These are phyloP conservation scores for Xylaria sp. DNA, from an alignment of 2,329 filamentous ascomycete genomes.

Conservation along the genomic window DNA sequence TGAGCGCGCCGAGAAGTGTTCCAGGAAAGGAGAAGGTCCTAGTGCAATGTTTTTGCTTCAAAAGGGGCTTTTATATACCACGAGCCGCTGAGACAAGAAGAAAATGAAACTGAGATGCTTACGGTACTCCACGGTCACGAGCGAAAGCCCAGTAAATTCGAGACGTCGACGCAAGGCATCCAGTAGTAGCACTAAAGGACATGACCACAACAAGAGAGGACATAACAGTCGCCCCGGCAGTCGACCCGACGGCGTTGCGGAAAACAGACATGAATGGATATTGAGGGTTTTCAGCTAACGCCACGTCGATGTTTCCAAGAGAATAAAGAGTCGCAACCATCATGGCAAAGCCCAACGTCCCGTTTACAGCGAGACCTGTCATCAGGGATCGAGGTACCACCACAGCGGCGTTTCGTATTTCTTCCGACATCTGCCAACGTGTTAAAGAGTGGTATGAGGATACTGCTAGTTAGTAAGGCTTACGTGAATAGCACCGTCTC, in stretches of 20 bases:
- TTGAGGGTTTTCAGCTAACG: slow-evolving; percentile 57
- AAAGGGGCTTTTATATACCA: not conserved
- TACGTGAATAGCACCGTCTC: slow-evolving; percentile 40
- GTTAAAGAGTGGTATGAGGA: slow-evolving; percentile 2
- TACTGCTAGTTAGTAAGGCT: slow-evolving; percentile 1
- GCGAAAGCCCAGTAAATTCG: slow-evolving; percentile 66
- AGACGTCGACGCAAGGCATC: slow-evolving; percentile 66
- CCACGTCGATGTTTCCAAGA: slow-evolving; percentile 58
- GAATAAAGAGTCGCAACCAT: slow-evolving; percentile 66
- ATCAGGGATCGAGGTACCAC: slow-evolving; percentile 64
- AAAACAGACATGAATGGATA: slow-evolving; percentile 71
- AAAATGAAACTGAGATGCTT: not conserved
- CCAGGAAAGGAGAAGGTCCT: not conserved
- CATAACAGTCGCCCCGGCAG: slow-evolving; percentile 61
- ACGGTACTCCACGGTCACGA: slow-evolving; percentile 41
- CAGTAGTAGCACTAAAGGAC: slow-evolving; percentile 60
- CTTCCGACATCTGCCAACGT: slow-evolving; percentile 54
- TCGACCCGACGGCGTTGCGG: slow-evolving; percentile 59
- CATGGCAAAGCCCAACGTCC: slow-evolving; percentile 64
- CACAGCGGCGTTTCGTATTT: slow-evolving; percentile 59
- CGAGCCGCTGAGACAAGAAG: not conserved
- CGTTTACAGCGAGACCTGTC: slow-evolving; percentile 60
- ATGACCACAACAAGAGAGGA: slow-evolving; percentile 60
- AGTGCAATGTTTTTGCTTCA: not conserved
- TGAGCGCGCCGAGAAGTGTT: not conserved